Base-by-base conservation (phyloP, 1,139 yeast species). In the Protomyces inundatus region DNA sequence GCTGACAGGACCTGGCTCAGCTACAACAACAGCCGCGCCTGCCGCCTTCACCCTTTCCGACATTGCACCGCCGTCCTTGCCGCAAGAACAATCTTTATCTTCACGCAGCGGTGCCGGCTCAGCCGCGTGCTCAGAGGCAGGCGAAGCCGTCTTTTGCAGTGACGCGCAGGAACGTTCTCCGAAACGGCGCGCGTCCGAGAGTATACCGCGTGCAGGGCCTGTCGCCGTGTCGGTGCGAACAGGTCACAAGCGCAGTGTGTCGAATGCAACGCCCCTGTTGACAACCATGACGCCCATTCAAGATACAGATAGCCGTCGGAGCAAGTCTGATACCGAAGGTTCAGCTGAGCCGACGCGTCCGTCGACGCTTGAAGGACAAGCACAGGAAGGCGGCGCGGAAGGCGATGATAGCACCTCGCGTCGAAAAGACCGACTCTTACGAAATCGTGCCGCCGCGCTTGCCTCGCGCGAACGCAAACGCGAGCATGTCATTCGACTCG, bases 21-120 rank as follows among this genome's bases (percentile, higher is more conserved):
- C 16, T 23, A 14, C 51, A 33, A 35, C 62, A 51, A 34, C 16
- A 5, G 48, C 48, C 3, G 48, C 48, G 16, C 62, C 62, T 7
- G 45, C 53, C 14, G 45, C 56, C 32, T 58, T 58, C 52, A 50
- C 62, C 51, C 33, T 58, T 42, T 51, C 62, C 5, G 56, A 58
- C 45, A 60, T 60, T 40, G 64, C 64, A 14, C 64, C 64, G 1
- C 64, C 64, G 7, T 60, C 64, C 12, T 48, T 60, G 39, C 64
- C 64, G 12, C 58, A 60, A 12, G 64, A 60, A 33, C 64, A 39
- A 5, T 53, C 58, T 23, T 16, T 58, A 23, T 52, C 57, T n/a
- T 45, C 54, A 39, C 35, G 37, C 35, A 40, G 58, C 40, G 45
- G 57, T 7, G 53, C 42, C 3, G 54, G 53, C 50, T 45, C 54